These are phyloP conservation scores for Tilletia setariae DNA, from an alignment of 1,284 basidiomycete genomes.

Conservation along the genomic window DNA sequence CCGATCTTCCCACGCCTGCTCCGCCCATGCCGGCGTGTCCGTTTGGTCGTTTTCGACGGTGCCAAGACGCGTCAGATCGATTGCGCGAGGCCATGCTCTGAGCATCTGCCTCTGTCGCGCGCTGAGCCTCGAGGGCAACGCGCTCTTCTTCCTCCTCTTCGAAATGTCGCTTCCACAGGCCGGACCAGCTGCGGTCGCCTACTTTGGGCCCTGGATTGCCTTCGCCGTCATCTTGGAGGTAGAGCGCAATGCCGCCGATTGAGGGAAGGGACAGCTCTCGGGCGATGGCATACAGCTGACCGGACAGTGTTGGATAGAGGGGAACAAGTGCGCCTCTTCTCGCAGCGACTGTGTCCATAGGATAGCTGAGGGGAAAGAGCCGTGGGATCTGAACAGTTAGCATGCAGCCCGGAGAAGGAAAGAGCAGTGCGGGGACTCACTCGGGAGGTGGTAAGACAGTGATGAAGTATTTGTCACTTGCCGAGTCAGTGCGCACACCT, in stretches of 20 bases:
- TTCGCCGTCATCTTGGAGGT: conserved; percentile 44
- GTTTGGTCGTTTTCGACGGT: conserved; percentile 17
- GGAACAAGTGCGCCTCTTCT: conserved; percentile 46
- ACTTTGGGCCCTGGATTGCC: conserved; percentile 49
- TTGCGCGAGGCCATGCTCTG: neutral
- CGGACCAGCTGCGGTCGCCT: conserved; percentile 46
- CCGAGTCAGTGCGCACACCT: neutral
- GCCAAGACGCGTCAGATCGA: conserved; percentile 16
- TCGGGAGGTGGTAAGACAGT: conserved; percentile 37
- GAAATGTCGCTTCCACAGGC: conserved; percentile 48
- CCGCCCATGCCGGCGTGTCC: neutral
- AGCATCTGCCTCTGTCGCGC: neutral
- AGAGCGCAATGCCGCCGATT: conserved; percentile 46
- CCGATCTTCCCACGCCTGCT: neutral
- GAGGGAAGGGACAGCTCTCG: conserved; percentile 50
- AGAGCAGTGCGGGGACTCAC: conserved; percentile 17
- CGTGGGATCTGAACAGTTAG: neutral
- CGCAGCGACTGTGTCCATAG: conserved; percentile 21
- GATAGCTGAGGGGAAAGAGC: conserved; percentile 20
- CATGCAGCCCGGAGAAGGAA: neutral
- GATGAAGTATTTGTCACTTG: conserved; percentile 28
- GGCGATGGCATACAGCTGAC: conserved; percentile 51
- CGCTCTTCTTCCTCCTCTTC: conserved; percentile 23
- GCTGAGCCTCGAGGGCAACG: neutral
- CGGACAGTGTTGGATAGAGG: conserved; percentile 48